A percentile compares a stretch with the other conserved stretches of the same genome.
Evolutionary conservation across 2,329 filamentous ascomycete species (phyloP).

Genomic region (Pseudocercospora musae): DNA sequence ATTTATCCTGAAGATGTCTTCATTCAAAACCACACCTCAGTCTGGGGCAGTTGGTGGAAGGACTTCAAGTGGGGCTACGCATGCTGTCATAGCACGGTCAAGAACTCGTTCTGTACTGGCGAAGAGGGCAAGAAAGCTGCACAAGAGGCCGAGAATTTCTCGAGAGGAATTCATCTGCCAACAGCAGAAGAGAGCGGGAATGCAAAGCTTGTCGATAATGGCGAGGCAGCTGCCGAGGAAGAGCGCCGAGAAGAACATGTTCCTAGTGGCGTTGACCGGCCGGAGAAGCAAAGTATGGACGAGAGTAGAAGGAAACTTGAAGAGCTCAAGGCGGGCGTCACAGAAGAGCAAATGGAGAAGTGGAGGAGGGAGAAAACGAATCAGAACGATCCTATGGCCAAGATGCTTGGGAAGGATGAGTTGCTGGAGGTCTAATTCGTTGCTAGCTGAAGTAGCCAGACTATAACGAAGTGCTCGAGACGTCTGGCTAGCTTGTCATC

Average conservation of each 20-base stretch:
- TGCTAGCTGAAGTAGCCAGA: background rate
- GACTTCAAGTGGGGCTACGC: slow-evolving; percentile 94
- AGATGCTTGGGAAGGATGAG: slow-evolving; percentile 71
- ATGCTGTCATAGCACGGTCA: slow-evolving; percentile 89
- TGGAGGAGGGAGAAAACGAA: slow-evolving; percentile 73
- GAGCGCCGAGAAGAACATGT: slow-evolving; percentile 41
- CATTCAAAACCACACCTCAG: slow-evolving; percentile 84
- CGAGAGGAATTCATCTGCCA: slow-evolving; percentile 46
- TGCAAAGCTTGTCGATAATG: slow-evolving; percentile 37
- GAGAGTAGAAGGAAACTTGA: slow-evolving; percentile 68
- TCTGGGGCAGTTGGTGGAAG: slow-evolving; percentile 98
- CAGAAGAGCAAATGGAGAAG: slow-evolving; percentile 80
- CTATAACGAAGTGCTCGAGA: slow-evolving; percentile 12
- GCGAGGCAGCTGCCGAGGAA: slow-evolving; percentile 44
- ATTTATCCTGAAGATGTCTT: slow-evolving; percentile 89
- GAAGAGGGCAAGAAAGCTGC: slow-evolving; percentile 80
- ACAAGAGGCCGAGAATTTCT: slow-evolving; percentile 67
- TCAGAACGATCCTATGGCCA: slow-evolving; percentile 83
- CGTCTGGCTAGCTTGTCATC: background rate
- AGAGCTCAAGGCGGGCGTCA: slow-evolving; percentile 73
- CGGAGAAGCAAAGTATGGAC: slow-evolving; percentile 42
- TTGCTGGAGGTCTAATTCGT: slow-evolving; percentile 41
- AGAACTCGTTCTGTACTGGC: slow-evolving; percentile 97
- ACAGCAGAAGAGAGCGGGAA: slow-evolving; percentile 25
- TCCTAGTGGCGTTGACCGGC: slow-evolving; percentile 43